Percentiles rank a stretch among this genome's conserved stretches.
phyloP scores from a whole-genome alignment of 176 grass and related monocot species.

The Eleusine indica region DNA sequence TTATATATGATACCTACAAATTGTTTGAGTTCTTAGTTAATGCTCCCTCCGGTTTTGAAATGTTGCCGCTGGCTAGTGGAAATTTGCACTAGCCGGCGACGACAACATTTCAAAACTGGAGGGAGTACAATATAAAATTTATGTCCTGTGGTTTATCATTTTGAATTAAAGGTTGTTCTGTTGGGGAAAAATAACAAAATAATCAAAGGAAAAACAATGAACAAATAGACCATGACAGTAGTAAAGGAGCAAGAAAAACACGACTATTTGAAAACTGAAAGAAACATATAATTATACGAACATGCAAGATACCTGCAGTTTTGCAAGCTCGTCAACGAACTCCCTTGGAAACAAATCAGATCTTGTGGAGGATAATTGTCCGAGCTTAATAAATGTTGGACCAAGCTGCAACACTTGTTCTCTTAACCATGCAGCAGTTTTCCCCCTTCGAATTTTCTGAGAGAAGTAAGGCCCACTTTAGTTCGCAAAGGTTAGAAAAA shows the following conservation, averaged over 20 bases:
- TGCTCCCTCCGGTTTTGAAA: background rate
- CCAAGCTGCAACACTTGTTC: conserved; percentile 93
- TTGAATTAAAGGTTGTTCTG: background rate
- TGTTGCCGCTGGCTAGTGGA: too few relatives aligned
- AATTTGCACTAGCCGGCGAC: too few relatives aligned
- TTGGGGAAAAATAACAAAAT: background rate
- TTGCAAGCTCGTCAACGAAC: conserved; percentile 94
- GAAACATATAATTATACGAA: background rate
- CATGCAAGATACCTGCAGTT: conserved; percentile 73
- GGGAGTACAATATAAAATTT: background rate
- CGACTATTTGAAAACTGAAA: background rate
- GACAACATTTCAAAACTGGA: too few relatives aligned
- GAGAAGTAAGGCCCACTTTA: conserved; percentile 26
- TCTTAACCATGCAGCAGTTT: conserved; percentile 91
- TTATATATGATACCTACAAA: background rate
- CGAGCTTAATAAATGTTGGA: conserved; percentile 90
- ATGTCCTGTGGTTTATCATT: conserved; percentile 1
- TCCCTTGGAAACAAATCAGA: conserved; percentile 92
- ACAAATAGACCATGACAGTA: conserved; percentile 13
- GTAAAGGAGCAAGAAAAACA: background rate
- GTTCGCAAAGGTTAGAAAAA: conserved; percentile 20
- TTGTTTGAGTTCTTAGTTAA: background rate
- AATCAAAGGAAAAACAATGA: background rate
- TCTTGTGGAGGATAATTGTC: conserved; percentile 93
- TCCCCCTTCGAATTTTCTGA: conserved; percentile 76